These are phyloP conservation scores for Triangularia setosa DNA, from an alignment of 2,329 filamentous ascomycete genomes.

Conservation along the genomic window DNA sequence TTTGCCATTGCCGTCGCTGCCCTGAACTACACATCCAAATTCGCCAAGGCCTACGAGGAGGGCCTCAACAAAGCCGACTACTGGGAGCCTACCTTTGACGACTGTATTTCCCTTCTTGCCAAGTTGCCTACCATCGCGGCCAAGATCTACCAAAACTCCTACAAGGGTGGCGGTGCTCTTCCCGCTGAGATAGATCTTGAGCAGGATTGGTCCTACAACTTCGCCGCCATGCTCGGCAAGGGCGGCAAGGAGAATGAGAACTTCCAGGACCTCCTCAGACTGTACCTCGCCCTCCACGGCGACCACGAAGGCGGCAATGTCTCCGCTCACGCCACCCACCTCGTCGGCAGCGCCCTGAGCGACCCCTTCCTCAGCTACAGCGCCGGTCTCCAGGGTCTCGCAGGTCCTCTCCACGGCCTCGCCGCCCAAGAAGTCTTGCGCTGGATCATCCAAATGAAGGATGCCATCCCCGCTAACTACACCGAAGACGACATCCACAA, in stretches of 20 bases:
- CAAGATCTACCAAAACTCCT: constrained; percentile 93
- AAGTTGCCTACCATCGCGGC: constrained; percentile 96
- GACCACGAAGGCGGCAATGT: constrained; percentile 99
- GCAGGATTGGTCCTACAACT: constrained; percentile 99
- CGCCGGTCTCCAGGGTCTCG: constrained; percentile 89
- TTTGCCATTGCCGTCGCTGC: constrained; percentile 92
- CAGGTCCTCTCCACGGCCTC: constrained; percentile 85
- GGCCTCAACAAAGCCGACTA: constrained; percentile 94
- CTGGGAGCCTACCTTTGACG: constrained; percentile 98
- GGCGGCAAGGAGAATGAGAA: constrained; percentile 81
- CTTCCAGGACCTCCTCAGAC: constrained; percentile 89
- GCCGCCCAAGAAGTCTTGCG: constrained; percentile 95
- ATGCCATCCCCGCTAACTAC: constrained; percentile 73
- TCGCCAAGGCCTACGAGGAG: constrained; percentile 87
- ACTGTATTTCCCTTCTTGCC: constrained; percentile 86
- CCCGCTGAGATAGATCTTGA: constrained; percentile 72
- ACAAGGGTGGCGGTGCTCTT: constrained; percentile 69
- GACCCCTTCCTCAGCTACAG: constrained; percentile 96
- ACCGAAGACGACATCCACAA: constrained; percentile 76
- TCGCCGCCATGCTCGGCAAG: constrained; percentile 92
- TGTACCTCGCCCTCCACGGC: constrained; percentile 94
- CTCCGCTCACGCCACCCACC: constrained; percentile 88
- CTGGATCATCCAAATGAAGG: constrained; percentile 96
- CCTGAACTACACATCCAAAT: constrained; percentile 91
- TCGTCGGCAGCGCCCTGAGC: constrained; percentile 90